Base-by-base conservation (phyloP, 2,329 filamentous ascomycete species). In the Diplocarpon rosae region DNA sequence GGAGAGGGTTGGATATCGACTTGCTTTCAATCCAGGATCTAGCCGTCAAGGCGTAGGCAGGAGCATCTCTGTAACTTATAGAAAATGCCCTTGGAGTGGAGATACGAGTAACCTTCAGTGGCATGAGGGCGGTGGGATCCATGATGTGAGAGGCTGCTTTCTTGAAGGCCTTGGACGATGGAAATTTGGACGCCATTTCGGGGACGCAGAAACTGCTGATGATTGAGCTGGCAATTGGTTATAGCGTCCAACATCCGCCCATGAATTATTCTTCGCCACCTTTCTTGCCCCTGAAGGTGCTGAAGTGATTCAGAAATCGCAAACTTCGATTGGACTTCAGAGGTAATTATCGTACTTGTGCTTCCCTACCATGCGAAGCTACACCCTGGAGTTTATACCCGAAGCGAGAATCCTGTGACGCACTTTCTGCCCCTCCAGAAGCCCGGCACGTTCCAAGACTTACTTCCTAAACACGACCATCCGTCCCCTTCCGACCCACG, bases 31-130 rank as follows among this genome's bases (percentile, higher is more conserved):
- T 14, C 40, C 40, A 42, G n/a, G 32, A 9, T 13, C 15, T 37
- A 10, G 40, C 40, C 24, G n/a, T 30, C 15, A 42, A 20, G 27
- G 3, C 29, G 33, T 42, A 42, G 32, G 28, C 40, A 10, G 20
- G 40, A 10, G 32, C 40, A 12, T 42, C 24, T 42, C 31, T 36
- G 33, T 42, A 42, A 13, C 12, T 36, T 24, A 42, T 14, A 9
- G 15, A 11, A 24, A 42, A 37, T 16, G 40, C 33, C 24, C 24
- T 36, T 35, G 40, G 20, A 7, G 20, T 8, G 12, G 20, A 12
- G 8, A 20, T n/a, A 2, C 32, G 24, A 29, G 33, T n/a, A n/a
- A 14, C 15, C 10, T n/a, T 31, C 24, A 36, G 12, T 30, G 33
- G 14, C 9, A 28, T 20, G 24, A 37, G 28, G 9, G 27, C 16